These are phyloP conservation scores for Ilyonectria destructans DNA, from an alignment of 2,329 filamentous ascomycete species.

Conservation along the genomic window DNA sequence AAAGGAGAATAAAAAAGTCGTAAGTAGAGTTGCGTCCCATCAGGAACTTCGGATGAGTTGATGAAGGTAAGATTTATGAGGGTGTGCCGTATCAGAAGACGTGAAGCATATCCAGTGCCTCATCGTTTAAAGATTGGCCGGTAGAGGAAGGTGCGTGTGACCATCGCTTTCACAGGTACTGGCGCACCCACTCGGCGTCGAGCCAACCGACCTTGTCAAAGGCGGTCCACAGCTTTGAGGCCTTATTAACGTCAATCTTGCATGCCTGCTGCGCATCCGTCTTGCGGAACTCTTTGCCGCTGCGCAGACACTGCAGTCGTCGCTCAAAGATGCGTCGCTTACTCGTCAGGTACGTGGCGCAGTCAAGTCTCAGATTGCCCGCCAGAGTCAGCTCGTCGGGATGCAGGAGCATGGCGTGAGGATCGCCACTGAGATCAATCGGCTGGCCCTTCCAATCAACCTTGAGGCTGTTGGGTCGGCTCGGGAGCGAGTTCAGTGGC, in stretches of 20 bases:
- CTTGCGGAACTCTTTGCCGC: constrained; percentile 90
- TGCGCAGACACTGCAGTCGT: constrained; percentile 77
- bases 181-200: constrained; percentile 64
- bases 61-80: not conserved
- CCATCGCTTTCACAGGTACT: constrained; percentile 49
- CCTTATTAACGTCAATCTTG: constrained; percentile 99
- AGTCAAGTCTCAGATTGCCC: constrained; percentile 85
- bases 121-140: not conserved
- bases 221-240: constrained; percentile 91
- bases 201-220: constrained; percentile 93
- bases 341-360: constrained; percentile 90
- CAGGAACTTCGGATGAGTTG: constrained; percentile 6
- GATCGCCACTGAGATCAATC: constrained; percentile 83
- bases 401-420: constrained; percentile 80
- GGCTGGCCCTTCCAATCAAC: constrained; percentile 90
- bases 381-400: constrained; percentile 85
- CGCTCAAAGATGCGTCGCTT: constrained; percentile 93
- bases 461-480: constrained; percentile 81
- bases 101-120: constrained; percentile 6
- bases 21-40: constrained; percentile 29
- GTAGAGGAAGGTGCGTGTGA: not conserved
- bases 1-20: constrained; percentile 34
- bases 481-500: constrained; percentile 75
- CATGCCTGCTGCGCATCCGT: constrained; percentile 97
- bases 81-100: not conserved